Base-by-base conservation (phyloP, 2,329 filamentous ascomycete species). In the Fusarium stilboides region DNA sequence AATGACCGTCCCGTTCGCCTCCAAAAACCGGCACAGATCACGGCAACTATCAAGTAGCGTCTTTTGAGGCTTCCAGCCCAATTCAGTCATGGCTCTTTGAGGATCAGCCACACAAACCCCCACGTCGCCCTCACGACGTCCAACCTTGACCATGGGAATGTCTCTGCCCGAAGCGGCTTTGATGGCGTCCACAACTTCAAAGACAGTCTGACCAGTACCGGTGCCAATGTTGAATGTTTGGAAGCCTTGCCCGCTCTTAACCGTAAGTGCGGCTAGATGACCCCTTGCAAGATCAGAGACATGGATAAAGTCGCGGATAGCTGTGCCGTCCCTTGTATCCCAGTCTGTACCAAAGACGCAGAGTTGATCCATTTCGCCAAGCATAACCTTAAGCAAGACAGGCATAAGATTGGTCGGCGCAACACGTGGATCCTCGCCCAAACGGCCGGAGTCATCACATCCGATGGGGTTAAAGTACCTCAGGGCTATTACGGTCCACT, bases 401-500 rank as follows among this genome's bases (percentile, higher is more conserved):
- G 56, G 56, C 40, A 57, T 59, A 8, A 59, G 13, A 9, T 57
- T 59, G 34, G 56, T 59, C 2, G 51, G 56, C n/a, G 56, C 40
- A n/a, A 47, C 52, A 12, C 56, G 33, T 8, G 89, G 89, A 75
- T 90, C 87, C 78, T 91, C 89, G 19, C 89, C 87, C 13, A 91
- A 80, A 8, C 89, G 79, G 17, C 89, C 89, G 5, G 88, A 90
- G 26, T 87, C 81, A 73, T 91, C 87, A 75, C 88, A 91, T 9
- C 89, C 89, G 54, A 91, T 86, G 1, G 89, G 89, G 67, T 91
- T 91, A 80, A 91, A 91, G 77, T 91, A 91, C 31, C 89, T 84
- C 28, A 91, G 80, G 6, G 88, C 87, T 34, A 88, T 87, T 68
- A 91, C 88, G 17, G 85, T 85, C 88, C 88, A 90, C 24, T 85